Conservation (phyloP, 139 green algal species). For the Volvox africanus region DNA sequence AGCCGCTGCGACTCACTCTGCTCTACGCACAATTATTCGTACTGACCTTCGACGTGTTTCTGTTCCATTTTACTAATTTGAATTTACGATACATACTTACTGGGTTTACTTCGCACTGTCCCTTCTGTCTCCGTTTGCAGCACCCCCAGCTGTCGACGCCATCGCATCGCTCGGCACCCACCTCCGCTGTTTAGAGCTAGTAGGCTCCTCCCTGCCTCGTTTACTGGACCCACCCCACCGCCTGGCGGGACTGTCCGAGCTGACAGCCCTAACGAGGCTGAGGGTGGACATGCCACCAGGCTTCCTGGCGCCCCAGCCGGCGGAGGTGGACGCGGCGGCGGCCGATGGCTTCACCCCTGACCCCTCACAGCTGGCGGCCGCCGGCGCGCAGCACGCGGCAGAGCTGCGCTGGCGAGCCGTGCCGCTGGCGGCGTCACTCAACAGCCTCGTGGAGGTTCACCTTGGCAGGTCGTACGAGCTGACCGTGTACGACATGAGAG, state of each 20-base stretch:
- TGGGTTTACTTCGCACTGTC: background rate
- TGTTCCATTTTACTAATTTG: too few relatives aligned
- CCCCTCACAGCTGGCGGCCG: background rate
- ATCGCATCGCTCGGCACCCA: background rate
- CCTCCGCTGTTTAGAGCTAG: constrained; percentile 26
- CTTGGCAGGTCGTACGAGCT: constrained; percentile 22
- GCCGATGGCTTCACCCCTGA: background rate
- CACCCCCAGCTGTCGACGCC: background rate
- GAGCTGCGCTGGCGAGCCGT: background rate
- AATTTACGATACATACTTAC: background rate
- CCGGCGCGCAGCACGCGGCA: background rate
- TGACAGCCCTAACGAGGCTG: constrained; percentile 16
- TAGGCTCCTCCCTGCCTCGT: background rate
- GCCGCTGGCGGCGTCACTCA: background rate
- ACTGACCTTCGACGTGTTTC: too few relatives aligned
- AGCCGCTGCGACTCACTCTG: too few relatives aligned
- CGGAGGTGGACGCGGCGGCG: background rate
- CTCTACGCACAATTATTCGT: too few relatives aligned
- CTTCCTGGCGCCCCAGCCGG: background rate
- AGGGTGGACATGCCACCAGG: background rate
- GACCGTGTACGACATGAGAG: constrained; percentile 10
- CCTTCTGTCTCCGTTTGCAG: constrained; percentile 4
- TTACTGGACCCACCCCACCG: constrained; percentile 3
- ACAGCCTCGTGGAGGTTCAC: constrained; percentile 5
- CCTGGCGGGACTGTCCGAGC: background rate